phyloP scores from a whole-genome alignment of 2,329 filamentous ascomycete genomes.

The Exophiala oligosperma region DNA sequence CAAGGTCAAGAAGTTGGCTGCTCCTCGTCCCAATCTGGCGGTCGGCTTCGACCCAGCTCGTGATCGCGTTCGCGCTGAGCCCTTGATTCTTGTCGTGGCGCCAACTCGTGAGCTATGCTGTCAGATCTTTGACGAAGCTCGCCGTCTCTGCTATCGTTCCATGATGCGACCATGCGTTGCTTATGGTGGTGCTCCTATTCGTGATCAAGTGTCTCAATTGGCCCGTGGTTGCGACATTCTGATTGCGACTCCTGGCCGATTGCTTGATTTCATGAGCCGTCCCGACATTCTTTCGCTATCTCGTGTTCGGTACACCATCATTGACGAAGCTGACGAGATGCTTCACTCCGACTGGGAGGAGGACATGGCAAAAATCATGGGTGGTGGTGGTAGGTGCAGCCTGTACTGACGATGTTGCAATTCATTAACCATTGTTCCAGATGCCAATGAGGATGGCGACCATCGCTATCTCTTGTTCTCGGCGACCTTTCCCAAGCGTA shows the following conservation, averaged over 20 bases:
- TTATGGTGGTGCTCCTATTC: conserved; percentile 79
- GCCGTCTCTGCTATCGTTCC: conserved; percentile 88
- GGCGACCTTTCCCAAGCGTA: conserved; percentile 83
- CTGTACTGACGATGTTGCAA: conserved; percentile 10
- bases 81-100: conserved; percentile 79
- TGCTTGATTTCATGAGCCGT: conserved; percentile 76
- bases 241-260: conserved; percentile 82
- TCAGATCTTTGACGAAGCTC: conserved; percentile 93
- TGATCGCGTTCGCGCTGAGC: conserved; percentile 71
- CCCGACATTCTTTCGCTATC: conserved; percentile 67
- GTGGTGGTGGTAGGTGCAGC: conserved; percentile 68
- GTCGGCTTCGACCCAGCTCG: conserved; percentile 53
- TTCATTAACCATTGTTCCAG: conserved; percentile 35
- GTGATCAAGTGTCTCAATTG: conserved; percentile 70
- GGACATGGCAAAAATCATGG: conserved; percentile 73
- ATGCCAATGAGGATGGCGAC: conserved; percentile 74
- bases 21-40: conserved; percentile 67
- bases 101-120: conserved; percentile 88
- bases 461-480: conserved; percentile 82
- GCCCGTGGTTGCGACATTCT: conserved; percentile 85
- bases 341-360: conserved; percentile 75
- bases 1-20: conserved; percentile 85
- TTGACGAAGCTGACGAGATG: conserved; percentile 96
- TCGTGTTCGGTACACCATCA: conserved; percentile 74
- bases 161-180: conserved; percentile 90